Percentiles rank a stretch among this genome's conserved stretches.
Conservation (phyloP, 148 eudicot species). For the Chenopodium formosanum region DNA sequence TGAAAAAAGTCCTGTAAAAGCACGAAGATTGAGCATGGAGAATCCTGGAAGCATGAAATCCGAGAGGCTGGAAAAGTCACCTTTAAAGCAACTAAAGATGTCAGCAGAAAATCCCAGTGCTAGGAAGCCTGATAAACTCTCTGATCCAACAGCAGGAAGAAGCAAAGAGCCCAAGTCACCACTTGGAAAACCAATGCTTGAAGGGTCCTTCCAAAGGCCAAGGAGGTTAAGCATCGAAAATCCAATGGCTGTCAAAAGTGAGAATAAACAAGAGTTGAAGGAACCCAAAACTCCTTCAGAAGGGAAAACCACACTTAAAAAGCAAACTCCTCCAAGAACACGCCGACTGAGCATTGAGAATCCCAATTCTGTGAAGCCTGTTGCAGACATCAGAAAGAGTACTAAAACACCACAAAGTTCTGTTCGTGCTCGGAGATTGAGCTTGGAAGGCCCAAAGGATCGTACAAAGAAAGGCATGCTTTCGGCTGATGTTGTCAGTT, state of each 20-base stretch:
- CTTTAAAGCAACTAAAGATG: constrained; percentile 34
- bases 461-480: constrained; percentile 16
- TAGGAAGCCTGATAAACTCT: constrained; percentile 25
- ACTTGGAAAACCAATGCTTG: constrained; percentile 4
- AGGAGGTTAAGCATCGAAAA: constrained; percentile 40
- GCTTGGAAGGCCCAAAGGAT: constrained; percentile 58
- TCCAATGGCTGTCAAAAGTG: constrained; percentile 25
- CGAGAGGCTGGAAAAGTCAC: constrained; percentile 25
- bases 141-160: constrained; percentile 19
- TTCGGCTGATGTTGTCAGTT: constrained; percentile 8
- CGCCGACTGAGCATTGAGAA: constrained; percentile 45
- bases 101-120: constrained; percentile 16
- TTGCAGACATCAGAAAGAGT: constrained; percentile 26
- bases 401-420: constrained; percentile 38
- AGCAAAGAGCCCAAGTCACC: constrained; percentile 26
- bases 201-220: constrained; percentile 18
- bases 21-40: constrained; percentile 35
- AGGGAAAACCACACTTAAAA: constrained; percentile 25
- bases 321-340: constrained; percentile 38
- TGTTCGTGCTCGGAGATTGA: constrained; percentile 54
- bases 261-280: constrained; percentile 19
- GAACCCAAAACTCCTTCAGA: constrained; percentile 32
- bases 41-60: constrained; percentile 9
- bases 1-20: constrained; percentile 28
- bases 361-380: constrained; percentile 23